A percentile compares a stretch with the other conserved stretches of the same genome.
phyloP scores from a whole-genome alignment of 2,329 filamentous ascomycete genomes.

The Neofusicoccum laricinum region DNA sequence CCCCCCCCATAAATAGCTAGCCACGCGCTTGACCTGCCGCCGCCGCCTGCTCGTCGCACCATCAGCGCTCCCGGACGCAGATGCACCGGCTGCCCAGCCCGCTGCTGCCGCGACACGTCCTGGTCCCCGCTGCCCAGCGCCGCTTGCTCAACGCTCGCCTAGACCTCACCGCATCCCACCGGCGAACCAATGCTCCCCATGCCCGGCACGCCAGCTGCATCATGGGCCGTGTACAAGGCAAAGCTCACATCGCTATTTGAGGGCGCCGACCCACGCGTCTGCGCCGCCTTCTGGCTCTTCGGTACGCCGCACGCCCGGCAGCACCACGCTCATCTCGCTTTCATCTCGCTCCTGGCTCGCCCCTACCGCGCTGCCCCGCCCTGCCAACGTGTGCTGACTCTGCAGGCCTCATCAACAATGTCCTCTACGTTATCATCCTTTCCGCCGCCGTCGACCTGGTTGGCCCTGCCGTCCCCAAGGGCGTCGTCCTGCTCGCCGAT shows the following conservation, averaged over 20 bases:
- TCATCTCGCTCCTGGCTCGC: not conserved
- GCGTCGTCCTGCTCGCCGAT: slow-evolving; percentile 87
- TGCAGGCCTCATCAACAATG: slow-evolving; percentile 87
- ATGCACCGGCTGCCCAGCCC: slow-evolving; percentile 11
- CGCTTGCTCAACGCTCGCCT: not conserved
- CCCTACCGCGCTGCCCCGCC: not conserved
- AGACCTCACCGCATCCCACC: not conserved
- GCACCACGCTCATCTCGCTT: not conserved
- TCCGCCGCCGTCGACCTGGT: slow-evolving; percentile 94
- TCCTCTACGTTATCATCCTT: slow-evolving; percentile 95
- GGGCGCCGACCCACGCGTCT: slow-evolving; percentile 67
- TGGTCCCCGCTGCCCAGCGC: not conserved
- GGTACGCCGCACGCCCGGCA: slow-evolving; percentile 62
- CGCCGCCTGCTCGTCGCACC: slow-evolving; percentile 4
- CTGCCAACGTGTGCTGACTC: slow-evolving; percentile 9
- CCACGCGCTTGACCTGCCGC: slow-evolving; percentile 6
- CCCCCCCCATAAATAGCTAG: slow-evolving; percentile 8
- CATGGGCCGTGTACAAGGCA: slow-evolving; percentile 70
- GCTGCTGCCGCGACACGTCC: not conserved
- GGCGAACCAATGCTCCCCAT: slow-evolving; percentile 45
- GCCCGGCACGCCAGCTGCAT: slow-evolving; percentile 59
- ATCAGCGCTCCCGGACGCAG: not conserved
- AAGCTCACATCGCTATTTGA: slow-evolving; percentile 63
- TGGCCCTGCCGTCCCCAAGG: slow-evolving; percentile 80
- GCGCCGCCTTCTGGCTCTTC: slow-evolving; percentile 88